These are phyloP conservation scores for Candida methanosorbosa DNA, from an alignment of 805 yeast species.

Conservation along the genomic window DNA sequence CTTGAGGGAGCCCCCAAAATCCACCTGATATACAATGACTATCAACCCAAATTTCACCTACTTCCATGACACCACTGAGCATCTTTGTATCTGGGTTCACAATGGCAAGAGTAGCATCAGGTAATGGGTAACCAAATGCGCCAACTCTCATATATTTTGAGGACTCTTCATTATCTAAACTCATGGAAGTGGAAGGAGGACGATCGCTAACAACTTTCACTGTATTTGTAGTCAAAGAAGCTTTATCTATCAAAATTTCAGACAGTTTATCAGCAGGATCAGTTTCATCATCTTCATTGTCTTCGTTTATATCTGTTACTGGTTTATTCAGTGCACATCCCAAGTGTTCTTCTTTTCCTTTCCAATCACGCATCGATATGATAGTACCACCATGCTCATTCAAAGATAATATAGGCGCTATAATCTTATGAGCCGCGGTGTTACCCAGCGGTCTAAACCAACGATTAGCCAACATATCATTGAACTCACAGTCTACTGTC, in stretches of 20 bases:
- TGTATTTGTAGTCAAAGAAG: constrained; percentile 61
- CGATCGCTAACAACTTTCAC: constrained; percentile 57
- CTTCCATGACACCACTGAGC: constrained; percentile 64
- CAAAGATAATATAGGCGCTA: constrained; percentile 82
- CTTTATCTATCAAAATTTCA: constrained; percentile 65
- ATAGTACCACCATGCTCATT: constrained; percentile 97
- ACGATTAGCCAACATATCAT: constrained; percentile 79
- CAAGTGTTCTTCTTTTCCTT: constrained; percentile 58
- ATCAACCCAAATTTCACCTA: constrained; percentile 98
- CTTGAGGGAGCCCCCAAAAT: constrained; percentile 63
- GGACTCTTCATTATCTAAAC: constrained; percentile 27
- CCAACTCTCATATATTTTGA: constrained; percentile 62
- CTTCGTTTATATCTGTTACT: constrained; percentile 24
- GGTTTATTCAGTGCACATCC: constrained; percentile 38
- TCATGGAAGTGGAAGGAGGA: constrained; percentile 41
- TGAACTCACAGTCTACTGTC: constrained; percentile 88
- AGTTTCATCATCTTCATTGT: constrained; percentile 14
- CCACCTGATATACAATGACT: constrained; percentile 88
- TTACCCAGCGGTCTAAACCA: constrained; percentile 92
- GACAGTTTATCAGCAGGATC: constrained; percentile 35
- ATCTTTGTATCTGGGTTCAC: constrained; percentile 88
- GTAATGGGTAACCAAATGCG: constrained; percentile 89
- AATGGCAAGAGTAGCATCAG: constrained; percentile 87
- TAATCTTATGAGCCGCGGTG: constrained; percentile 59
- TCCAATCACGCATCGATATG: constrained; percentile 85